Evolutionary conservation across 2,329 filamentous ascomycete genomes (phyloP), one percentile per base, ranked within the genome.

Genomic region (Kalaharituber pfeilii): DNA sequence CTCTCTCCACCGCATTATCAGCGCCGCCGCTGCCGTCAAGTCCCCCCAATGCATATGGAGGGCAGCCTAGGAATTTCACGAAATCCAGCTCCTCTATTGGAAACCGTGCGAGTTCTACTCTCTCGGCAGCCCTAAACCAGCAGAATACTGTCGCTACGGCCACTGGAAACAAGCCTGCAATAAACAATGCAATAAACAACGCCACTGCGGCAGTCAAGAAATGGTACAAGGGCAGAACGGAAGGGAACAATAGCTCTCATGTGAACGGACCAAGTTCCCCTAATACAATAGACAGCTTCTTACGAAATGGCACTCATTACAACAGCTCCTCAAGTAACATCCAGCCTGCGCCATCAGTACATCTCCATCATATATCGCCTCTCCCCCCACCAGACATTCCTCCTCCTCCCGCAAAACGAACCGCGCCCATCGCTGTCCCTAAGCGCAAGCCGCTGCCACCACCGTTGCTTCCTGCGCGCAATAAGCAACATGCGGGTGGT

Each of bases 381-480:
- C 55, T 58, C 18, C 53, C 57, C 50, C 62, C 60, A 22, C 55
- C 57, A 45, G 54, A 61, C 25, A 63, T 64, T 20, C 62, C 62
- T 25, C 62, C 59, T 22, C 58, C 62, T 7, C 56, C 59, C 13
- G 50, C 60, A 33, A 62, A 60, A 53, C 57, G 58, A 63, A 75
- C 76, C 45, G 75, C 74, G 49, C 71, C 75, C 15, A 75, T 73
- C 56, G 72, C 72, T 26, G 72, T 80, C 1, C 77, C 80, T 2
- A 81, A 78, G 64, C 73, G 82, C n/a, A 86, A 82, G 62, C 74
- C 79, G 1, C 68, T 82, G 7, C 69, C 75, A 33, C 67, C 73
- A 20, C 67, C 73, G 22, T 50, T 65, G 9, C 53, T 70, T 8
- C 65, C 68, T 25, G 67, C 62, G 5, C 56, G 60, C 49, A 59